Evolutionary conservation across 768 basidiomycete species (phyloP), one percentile per base, ranked within the genome.

Genomic region (Multifurca ochricompacta): DNA sequence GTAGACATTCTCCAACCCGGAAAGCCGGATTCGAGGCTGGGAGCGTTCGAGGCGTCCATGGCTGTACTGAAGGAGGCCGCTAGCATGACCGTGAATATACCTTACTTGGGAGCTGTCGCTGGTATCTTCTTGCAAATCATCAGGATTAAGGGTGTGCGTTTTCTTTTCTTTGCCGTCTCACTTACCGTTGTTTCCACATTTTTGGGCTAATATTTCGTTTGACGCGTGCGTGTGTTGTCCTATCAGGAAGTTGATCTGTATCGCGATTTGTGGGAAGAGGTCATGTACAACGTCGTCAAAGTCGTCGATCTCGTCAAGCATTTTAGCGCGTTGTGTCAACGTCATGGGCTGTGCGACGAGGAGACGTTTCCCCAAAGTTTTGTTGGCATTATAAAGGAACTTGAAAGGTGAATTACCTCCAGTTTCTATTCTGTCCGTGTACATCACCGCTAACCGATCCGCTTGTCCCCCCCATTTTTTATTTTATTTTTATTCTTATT

Each of bases 221-320:
- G 11, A 41, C 8, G 6, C 21, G 46, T 3, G 19, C 31, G 31
- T 16, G 27, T 31, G 14, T 18, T 6, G 11, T 40, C 14, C 31
- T 16, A 21, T 9, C 43, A 60, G 59, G 59, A 60, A 30, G 42
- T 60, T 18, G 47, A 56, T 28, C 30, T 56, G 3, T 56, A 56
- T 31, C 55, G 37, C 14, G 49, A 51, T 13, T 11, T 14, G 19
- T 56, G 49, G 55, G 55, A 51, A 5, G 55, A 56, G 25, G 50
- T 41, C 18, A 56, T 56, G 55, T 56, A 56, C 9, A 41, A 51
- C 25, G 31, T 51, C 28, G 13, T n/a, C 49, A 56, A 47, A 27
- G 49, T 56, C 16, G 50, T 45, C 43, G 37, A 45, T 35, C 55
- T 51, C 16, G 37, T 56, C 19, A 39, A 27, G 10, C 43, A 56